Base-by-base conservation (phyloP, 176 grass and related monocot genomes). In the Carex littledalei region DNA sequence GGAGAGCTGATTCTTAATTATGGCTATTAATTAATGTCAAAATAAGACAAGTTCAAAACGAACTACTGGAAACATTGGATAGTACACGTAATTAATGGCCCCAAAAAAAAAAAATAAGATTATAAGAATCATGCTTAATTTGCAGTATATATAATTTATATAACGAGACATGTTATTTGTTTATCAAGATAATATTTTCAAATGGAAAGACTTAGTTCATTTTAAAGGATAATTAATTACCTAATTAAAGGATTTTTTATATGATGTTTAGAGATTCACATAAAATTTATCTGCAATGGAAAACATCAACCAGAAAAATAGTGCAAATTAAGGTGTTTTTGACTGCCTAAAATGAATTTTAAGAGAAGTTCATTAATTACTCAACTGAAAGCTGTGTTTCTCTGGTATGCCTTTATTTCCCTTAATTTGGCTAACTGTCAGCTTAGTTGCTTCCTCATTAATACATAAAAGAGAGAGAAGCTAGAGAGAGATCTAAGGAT, bases 331-430 rank as follows among this genome's bases (percentile, higher is more conserved):
- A 70, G 47, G 47, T 50, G 47, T 50, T 50, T 35, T 69, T 69
- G 67, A 9, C 41, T 69, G 15, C 34, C 5, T 69, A 8, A 41
- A 69, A 8, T 39, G 66, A 21, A 72, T 5, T 17, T 70, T 8
- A 80, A 67, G 62, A 22, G 13, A 52, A 67, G 17, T 65, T 65
- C 37, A 67, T 83, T 67, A 67, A 52, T 63, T 83, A n/a, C 45
- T 29, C 59, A 83, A 67, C 63, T 83, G 17, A 82, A 66, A 83
- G 59, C 61, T 50, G 45, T 32, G 39, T 17, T 63, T 63, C 35
- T 63, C 24, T 47, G 55, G 57, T 37, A 41, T 21, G 57, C 31
- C 29, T 60, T 63, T 61, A 72, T 71, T 72, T 49, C 14, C 2
- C 0, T 21, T 39, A 39, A 39, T 39, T 17, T 72, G 68, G 8